Percentiles rank a stretch among this genome's conserved stretches.
Conservation (phyloP, 2,329 filamentous ascomycete genomes). For the Calonectria crousiana region DNA sequence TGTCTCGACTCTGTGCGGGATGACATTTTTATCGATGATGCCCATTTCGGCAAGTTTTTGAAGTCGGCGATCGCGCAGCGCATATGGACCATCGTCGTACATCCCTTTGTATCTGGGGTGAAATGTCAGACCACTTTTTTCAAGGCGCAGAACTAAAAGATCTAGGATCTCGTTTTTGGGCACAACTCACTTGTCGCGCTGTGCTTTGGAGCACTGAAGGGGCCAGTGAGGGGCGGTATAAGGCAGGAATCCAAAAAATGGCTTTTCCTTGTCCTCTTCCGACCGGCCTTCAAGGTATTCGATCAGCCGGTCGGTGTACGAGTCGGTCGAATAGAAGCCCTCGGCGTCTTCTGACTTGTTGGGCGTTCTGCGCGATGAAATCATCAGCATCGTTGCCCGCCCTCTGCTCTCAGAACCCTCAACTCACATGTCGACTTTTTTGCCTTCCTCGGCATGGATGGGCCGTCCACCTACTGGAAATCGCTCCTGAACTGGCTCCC, state of each 20-base stretch:
- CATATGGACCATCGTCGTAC: slow-evolving; percentile 71
- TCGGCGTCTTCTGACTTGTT: slow-evolving; percentile 51
- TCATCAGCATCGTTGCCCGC: background rate
- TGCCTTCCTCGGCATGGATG: slow-evolving; percentile 15
- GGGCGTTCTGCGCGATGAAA: background rate
- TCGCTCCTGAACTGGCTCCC: slow-evolving; percentile 33
- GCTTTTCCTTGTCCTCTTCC: slow-evolving; percentile 41
- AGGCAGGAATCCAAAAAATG: slow-evolving; percentile 38
- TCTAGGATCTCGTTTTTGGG: too few relatives aligned
- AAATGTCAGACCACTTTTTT: background rate
- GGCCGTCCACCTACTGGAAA: slow-evolving; percentile 11
- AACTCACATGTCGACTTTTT: slow-evolving; percentile 23
- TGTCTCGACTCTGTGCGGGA: slow-evolving; percentile 57
- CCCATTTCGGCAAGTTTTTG: slow-evolving; percentile 66
- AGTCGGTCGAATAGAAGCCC: slow-evolving; percentile 59
- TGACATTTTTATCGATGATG: slow-evolving; percentile 62
- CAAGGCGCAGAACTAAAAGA: too few relatives aligned
- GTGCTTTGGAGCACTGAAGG: slow-evolving; percentile 66
- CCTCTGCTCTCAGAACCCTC: background rate
- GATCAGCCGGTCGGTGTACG: slow-evolving; percentile 57
- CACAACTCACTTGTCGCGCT: slow-evolving; percentile 57
- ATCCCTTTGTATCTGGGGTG: slow-evolving; percentile 61
- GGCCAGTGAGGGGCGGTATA: slow-evolving; percentile 75
- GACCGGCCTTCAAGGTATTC: slow-evolving; percentile 49
- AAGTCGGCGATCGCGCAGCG: slow-evolving; percentile 63